Conservation (phyloP, 2,329 filamentous ascomycete genomes). For the Fusarium falciforme region DNA sequence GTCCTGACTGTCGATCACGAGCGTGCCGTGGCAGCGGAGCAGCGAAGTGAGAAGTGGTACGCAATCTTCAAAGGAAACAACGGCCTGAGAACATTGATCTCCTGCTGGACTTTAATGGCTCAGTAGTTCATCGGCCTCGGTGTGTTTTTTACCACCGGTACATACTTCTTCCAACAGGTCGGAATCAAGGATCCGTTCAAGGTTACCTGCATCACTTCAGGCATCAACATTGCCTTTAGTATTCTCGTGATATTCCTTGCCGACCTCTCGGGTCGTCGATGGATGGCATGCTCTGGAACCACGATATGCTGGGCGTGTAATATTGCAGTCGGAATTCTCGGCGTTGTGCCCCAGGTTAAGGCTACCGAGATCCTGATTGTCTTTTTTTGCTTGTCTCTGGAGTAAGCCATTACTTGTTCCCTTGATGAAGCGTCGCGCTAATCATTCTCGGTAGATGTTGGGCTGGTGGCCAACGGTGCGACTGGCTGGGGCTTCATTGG, state of each 20-base stretch:
- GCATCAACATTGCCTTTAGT: conserved; percentile 28
- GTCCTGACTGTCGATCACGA: conserved; percentile 39
- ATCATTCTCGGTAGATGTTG: not conserved
- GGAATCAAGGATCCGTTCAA: conserved; percentile 38
- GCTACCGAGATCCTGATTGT: too few relatives aligned
- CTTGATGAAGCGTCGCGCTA: too few relatives aligned
- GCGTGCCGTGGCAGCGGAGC: conserved; percentile 32
- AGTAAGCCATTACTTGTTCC: not conserved
- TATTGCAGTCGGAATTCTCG: too few relatives aligned
- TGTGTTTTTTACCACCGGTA: conserved; percentile 57
- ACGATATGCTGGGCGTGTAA: not conserved
- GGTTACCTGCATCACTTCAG: conserved; percentile 31
- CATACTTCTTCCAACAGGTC: conserved; percentile 50
- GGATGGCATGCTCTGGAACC: not conserved
- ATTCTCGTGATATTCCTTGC: conserved; percentile 10
- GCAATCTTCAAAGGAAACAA: conserved; percentile 46
- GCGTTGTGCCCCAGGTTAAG: too few relatives aligned
- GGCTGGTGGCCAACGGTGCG: not conserved
- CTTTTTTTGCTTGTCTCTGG: not conserved
- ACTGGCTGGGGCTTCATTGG: not conserved
- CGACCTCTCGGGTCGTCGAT: not conserved
- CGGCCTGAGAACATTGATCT: conserved; percentile 43
- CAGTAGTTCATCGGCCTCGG: conserved; percentile 24
- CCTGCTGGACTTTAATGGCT: conserved; percentile 41
- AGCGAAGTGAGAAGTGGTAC: conserved; percentile 39